phyloP scores from a whole-genome alignment of 805 yeast species.

The Saccharomyces kudriavzevii region DNA sequence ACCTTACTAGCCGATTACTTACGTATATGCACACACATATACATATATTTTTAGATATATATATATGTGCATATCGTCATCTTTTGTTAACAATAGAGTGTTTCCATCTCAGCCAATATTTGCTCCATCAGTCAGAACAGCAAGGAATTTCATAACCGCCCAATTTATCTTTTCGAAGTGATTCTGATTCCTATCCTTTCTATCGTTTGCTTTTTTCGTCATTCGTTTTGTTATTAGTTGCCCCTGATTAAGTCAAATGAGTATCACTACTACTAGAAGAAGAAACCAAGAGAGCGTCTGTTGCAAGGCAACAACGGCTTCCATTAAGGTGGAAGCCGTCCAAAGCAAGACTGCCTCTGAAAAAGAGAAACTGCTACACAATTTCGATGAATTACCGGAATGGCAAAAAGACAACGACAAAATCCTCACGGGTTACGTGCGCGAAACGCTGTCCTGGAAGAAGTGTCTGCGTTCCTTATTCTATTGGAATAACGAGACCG shows the following conservation, averaged over 20 bases:
- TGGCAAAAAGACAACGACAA: conserved; percentile 74
- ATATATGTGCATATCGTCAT: not conserved
- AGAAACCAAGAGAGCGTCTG: not conserved
- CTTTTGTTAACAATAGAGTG: not conserved
- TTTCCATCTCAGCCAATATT: not conserved
- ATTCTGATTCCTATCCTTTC: not conserved
- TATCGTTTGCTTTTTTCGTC: not conserved
- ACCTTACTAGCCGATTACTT: not conserved
- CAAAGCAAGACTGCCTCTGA: not conserved
- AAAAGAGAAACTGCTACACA: conserved; percentile 7
- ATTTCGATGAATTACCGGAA: conserved; percentile 50
- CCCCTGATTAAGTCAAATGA: not conserved
- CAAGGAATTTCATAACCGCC: not conserved
- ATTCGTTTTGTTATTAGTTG: not conserved
- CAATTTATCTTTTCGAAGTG: not conserved
- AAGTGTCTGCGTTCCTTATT: conserved; percentile 42
- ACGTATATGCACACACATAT: not conserved
- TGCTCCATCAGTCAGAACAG: not conserved
- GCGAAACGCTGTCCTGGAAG: conserved; percentile 41
- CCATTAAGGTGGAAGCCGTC: not conserved
- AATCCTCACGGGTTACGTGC: conserved; percentile 57
- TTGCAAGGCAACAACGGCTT: not conserved
- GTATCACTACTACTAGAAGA: not conserved
- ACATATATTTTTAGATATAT: not conserved
- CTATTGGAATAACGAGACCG: conserved; percentile 62